Evolutionary conservation across 2,329 filamentous ascomycete genomes (phyloP), one percentile per base, ranked within the genome.

Genomic region (Zymoseptoria brevis): DNA sequence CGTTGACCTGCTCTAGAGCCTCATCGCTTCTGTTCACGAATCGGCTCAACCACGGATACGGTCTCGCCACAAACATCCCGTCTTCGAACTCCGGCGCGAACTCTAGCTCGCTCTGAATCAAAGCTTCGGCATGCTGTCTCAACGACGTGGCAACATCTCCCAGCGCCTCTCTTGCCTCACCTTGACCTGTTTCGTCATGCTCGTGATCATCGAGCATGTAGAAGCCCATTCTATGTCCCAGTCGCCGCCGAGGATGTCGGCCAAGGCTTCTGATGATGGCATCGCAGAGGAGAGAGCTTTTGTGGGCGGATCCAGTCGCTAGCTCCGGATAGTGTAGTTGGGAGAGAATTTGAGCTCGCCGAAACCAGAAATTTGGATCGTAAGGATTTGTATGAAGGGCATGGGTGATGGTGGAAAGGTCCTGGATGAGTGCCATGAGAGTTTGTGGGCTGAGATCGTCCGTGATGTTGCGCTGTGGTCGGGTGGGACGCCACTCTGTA

Each of bases 21-120:
- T 22, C 53, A 26, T 62, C 58, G 26, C 50, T 50, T 9, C 65
- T 50, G 4, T 11, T 11, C 4, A 48, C n/a, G 16, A 45, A 45
- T 16, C 16, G 13, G 35, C 58, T 52, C 55, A 71, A 60, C 70
- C 70, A 72, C 0, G 69, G 69, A 56, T 72, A 72, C 11, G 56
- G 53, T 8, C 63, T 59, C 3, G 62, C 65, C 16, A 59, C 45
- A 48, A 59, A 68, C 13, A 50, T 51, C 4, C 68, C 69, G 48
- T 65, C 59, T 8, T 60, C 52, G 2, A 54, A 11, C 7, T 58
- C 51, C 13, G 64, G 62, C 19, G 49, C 58, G 30, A 53, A 60
- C 19, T 56, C 54, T 21, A 70, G 35, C 54, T 64, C 62, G 8
- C 62, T 51, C 9, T 21, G 13, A 19, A 60, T 21, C 6, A 68